Conservation (phyloP, 495 filamentous ascomycete genomes). For the Lentithecium fluviatile region DNA sequence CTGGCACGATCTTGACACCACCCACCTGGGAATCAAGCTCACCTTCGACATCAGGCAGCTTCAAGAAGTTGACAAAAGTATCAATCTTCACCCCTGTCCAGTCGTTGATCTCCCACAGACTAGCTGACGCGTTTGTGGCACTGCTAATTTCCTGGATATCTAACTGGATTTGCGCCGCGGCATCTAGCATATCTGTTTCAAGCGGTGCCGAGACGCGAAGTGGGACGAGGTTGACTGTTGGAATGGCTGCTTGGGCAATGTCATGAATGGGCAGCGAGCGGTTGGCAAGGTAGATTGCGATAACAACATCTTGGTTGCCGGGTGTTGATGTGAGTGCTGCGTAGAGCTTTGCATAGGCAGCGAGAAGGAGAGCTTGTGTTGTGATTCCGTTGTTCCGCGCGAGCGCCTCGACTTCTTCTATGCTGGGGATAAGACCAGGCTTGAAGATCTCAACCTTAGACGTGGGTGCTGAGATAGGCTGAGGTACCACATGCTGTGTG, state of each 20-base stretch:
- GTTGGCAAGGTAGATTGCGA: conserved; percentile 58
- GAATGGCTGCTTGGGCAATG: conserved; percentile 43
- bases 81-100: conserved; percentile 53
- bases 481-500: conserved; percentile 12
- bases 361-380: conserved; percentile 53
- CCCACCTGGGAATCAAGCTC: neutral
- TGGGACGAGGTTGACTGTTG: conserved; percentile 57
- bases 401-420: conserved; percentile 36
- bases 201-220: conserved; percentile 43
- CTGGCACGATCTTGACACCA: conserved; percentile 15
- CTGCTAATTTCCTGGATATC: conserved; percentile 49
- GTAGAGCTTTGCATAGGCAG: conserved; percentile 49
- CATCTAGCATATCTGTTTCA: conserved; percentile 35
- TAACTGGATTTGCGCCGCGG: conserved; percentile 48
- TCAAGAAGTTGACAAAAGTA: conserved; percentile 59
- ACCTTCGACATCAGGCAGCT: conserved; percentile 36
- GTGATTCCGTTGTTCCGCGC: conserved; percentile 45
- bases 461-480: conserved; percentile 1
- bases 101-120: conserved; percentile 46
- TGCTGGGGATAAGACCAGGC: conserved; percentile 33
- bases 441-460: conserved; percentile 45
- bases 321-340: conserved; percentile 31
- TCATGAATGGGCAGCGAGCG: conserved; percentile 48
- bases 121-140: conserved; percentile 43
- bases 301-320: conserved; percentile 43